phyloP scores from a whole-genome alignment of 1,139 yeast species.

The Suhomyces yuchorum region DNA sequence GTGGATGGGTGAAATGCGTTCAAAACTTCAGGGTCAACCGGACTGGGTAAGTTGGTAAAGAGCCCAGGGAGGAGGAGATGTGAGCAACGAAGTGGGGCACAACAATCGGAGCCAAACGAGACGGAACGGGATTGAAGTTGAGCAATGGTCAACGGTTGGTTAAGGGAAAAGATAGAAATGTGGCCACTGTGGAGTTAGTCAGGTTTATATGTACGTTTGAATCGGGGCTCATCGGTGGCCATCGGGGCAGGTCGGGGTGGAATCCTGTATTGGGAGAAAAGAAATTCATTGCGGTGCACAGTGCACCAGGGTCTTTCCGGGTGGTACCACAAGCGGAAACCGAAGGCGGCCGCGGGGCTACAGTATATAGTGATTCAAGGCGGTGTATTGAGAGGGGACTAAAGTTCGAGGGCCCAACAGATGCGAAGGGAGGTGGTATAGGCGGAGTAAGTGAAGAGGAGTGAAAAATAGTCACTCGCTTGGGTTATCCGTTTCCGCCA shows the following conservation, averaged over 20 bases:
- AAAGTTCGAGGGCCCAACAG: background rate
- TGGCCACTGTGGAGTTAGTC: background rate
- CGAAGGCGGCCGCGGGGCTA: background rate
- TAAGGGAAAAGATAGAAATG: background rate
- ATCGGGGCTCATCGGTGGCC: conserved; percentile 2
- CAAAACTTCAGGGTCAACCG: background rate
- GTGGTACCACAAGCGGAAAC: background rate
- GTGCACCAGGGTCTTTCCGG: background rate
- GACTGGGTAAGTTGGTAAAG: too few species aligned
- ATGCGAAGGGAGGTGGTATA: background rate
- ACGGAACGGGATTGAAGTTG: background rate
- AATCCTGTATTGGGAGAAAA: conserved; percentile 2
- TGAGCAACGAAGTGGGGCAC: too few species aligned
- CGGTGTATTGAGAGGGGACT: background rate
- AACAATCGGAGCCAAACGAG: background rate
- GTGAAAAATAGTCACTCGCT: background rate
- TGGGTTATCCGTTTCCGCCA: conserved; percentile 3
- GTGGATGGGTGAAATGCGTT: background rate
- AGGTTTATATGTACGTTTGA: background rate
- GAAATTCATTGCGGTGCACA: background rate
- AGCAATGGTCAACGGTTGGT: too few species aligned
- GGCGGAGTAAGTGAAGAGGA: background rate
- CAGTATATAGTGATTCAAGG: background rate
- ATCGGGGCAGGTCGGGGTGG: conserved; percentile 3
- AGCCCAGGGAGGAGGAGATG: too few species aligned